Conservation (phyloP, 352 stramenopile species). For the Bremia lactucae region DNA sequence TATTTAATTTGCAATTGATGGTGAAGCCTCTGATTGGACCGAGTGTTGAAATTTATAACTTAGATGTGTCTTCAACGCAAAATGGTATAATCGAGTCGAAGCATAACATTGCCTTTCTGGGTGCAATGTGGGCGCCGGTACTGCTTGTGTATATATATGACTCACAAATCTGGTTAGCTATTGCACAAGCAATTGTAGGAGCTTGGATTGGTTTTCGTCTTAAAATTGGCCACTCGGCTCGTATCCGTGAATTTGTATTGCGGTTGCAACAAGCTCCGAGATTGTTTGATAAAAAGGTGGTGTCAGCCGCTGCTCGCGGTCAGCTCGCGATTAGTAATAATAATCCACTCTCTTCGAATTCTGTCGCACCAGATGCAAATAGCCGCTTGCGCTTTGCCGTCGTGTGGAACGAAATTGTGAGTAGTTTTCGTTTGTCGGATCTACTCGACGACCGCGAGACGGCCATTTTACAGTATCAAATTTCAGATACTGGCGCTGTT, state of each 20-base stretch:
- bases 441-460: conserved; percentile 81
- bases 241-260: conserved; percentile 63
- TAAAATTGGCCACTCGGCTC: conserved; percentile 73
- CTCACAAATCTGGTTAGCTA: conserved; percentile 80
- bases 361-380: conserved; percentile 55
- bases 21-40: conserved; percentile 94
- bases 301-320: conserved; percentile 54
- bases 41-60: conserved; percentile 90
- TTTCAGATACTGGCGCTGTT: conserved; percentile 65
- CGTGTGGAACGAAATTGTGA: conserved; percentile 86
- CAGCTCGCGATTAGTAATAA: conserved; percentile 58
- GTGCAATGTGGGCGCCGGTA: conserved; percentile 65
- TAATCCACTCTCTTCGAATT: conserved; percentile 42
- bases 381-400: conserved; percentile 77
- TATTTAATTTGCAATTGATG: conserved; percentile 96
- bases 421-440: conserved; percentile 81
- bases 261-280: conserved; percentile 48
- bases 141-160: conserved; percentile 85
- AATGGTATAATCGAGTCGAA: conserved; percentile 58
- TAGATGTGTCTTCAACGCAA: conserved; percentile 34
- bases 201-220: conserved; percentile 65
- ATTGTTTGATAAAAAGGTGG: conserved; percentile 73
- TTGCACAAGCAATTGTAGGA: conserved; percentile 69
- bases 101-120: conserved; percentile 76
- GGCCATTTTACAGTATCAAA: conserved; percentile 84